Base-by-base conservation (phyloP, 495 filamentous ascomycete genomes). In the Trypethelium eluteriae region DNA sequence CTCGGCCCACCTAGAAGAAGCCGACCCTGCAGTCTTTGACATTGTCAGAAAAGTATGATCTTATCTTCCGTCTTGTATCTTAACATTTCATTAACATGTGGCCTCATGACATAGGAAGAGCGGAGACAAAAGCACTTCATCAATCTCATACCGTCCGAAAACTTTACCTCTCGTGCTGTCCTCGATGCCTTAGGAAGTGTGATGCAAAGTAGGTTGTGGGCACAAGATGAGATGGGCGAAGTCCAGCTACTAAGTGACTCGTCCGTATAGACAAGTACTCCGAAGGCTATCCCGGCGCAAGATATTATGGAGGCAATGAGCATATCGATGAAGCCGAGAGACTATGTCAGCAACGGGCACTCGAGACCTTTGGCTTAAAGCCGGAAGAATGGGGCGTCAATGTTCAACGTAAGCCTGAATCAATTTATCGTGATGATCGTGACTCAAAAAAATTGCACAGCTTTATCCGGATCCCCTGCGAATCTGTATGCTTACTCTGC, bases 221-320 rank as follows among this genome's bases (percentile, higher is more conserved):
- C 68, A 49, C 14, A 36, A 46, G 2, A 68, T 14, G 12, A 53
- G 11, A 74, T 63, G 70, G 49, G 66, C 63, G 39, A 71, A 25
- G 25, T 25, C 39, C 64, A 59, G 16, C 38, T 50, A 62, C 64
- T 36, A 59, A 59, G 32, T 18, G 18, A 38, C n/a, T 11, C 38
- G 35, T 11, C 14, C 38, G 35, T 32, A n/a, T 74, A 93, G 91
- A 98, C 74, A 98, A 98, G 76, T 98, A 98, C 80, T 98, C 95
- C 6, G 94, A 98, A 77, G 94, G 94, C 49, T 98, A 98, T 71
- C 94, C 94, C 61, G 95, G 94, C 62, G 95, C 93, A 53, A 79
- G 94, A 74, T 98, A 98, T 78, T 98, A 98, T 74, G 94, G 94
- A 49, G 94, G 94, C 70, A 98, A 98, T 73, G 91, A 96, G 76